phyloP scores from a whole-genome alignment of 768 basidiomycete species.

The Panaeolus papilionaceus region DNA sequence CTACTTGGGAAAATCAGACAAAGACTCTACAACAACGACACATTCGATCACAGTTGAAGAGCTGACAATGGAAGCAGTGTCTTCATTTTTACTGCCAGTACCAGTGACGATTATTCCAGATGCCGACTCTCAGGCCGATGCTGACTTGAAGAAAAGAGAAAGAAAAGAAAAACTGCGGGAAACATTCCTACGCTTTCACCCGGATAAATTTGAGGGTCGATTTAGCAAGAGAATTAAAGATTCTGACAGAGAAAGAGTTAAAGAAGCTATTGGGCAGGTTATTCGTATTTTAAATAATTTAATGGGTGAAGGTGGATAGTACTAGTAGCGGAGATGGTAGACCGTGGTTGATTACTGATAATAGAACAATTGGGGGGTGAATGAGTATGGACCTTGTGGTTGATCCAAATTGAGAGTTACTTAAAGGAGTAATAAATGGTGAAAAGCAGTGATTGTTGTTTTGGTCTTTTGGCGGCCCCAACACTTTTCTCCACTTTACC shows the following conservation, averaged over 20 bases:
- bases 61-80: constrained; percentile 60
- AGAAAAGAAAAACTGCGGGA: constrained; percentile 70
- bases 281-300: constrained; percentile 59
- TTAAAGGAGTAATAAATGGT: not conserved
- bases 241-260: constrained; percentile 54
- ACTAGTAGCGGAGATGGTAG: not conserved
- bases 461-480: constrained; percentile 10
- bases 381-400: too few species aligned
- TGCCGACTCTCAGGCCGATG: constrained; percentile 23
- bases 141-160: constrained; percentile 44
- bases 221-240: constrained; percentile 58
- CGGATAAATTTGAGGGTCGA: constrained; percentile 83
- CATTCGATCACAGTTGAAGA: constrained; percentile 46
- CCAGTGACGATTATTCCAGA: not conserved
- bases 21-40: constrained; percentile 13
- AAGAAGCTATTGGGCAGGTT: constrained; percentile 68
- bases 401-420: not conserved
- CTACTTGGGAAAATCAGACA: constrained; percentile 31
- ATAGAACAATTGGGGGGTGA: constrained; percentile 22
- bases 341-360: not conserved
- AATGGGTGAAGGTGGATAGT: constrained; percentile 6
- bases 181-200: constrained; percentile 76
- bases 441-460: constrained; percentile 11
- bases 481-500: constrained; percentile 17
- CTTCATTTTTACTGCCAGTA: constrained; percentile 59